A percentile compares a stretch with the other conserved stretches of the same genome.
These are phyloP conservation scores for Smallanthus sonchifolius DNA, from an alignment of 129 eudicot species.

Conservation along the genomic window DNA sequence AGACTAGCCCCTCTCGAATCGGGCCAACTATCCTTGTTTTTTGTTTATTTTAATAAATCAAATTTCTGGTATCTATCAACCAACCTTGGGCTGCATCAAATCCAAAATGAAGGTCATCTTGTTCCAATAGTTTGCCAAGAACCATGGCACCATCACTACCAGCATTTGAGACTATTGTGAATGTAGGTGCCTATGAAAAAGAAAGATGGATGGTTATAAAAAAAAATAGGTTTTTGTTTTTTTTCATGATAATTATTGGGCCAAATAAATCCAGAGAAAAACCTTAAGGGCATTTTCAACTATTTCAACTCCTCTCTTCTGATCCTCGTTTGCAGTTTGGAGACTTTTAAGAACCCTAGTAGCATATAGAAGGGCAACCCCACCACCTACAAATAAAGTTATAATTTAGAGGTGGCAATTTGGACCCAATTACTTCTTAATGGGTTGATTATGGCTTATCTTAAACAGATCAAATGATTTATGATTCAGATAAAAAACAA, in stretches of 20 bases:
- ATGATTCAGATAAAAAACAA: not conserved
- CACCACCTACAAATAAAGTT: conserved; percentile 62
- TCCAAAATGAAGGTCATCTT: conserved; percentile 62
- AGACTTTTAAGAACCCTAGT: conserved; percentile 67
- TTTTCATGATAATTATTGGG: not conserved
- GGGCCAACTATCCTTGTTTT: too few relatives aligned
- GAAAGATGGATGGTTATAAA: not conserved
- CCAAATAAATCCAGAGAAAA: not conserved
- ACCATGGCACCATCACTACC: conserved; percentile 82
- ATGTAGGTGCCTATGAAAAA: conserved; percentile 61
- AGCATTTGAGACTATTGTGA: conserved; percentile 79
- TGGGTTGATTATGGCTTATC: not conserved
- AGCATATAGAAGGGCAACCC: conserved; percentile 91
- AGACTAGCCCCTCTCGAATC: too few relatives aligned
- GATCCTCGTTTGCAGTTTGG: conserved; percentile 65
- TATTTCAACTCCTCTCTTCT: conserved; percentile 78
- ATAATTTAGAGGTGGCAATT: not conserved
- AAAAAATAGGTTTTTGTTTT: not conserved
- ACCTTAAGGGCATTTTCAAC: conserved; percentile 89
- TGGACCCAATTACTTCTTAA: not conserved
- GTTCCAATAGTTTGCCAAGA: conserved; percentile 83
- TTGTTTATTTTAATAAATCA: too few relatives aligned
- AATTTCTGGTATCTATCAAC: too few relatives aligned
- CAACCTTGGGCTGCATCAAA: conserved; percentile 97
- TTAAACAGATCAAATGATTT: not conserved